Base-by-base conservation (phyloP, 306 rosid genomes). In the Ziziphus jujuba region DNA sequence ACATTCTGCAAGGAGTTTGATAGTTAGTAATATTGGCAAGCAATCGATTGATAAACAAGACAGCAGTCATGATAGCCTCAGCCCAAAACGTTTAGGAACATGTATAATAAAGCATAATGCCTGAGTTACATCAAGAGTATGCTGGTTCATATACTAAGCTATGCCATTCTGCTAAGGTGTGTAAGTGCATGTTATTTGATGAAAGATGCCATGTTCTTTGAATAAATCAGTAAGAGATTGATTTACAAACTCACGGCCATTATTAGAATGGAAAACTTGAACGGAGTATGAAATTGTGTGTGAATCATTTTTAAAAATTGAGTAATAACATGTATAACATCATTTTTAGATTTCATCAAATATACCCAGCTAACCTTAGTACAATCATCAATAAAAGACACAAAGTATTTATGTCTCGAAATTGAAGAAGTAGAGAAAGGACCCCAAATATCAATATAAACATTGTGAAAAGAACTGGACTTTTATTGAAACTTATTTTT, bases 161-260 rank as follows among this genome's bases (percentile, higher is more conserved):
- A 36, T 61, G 65, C 59, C 50, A 9, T n/a, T 61, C 0, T 36
- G 14, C 17, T 38, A 22, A 9, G 51, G 52, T 2, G 24, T 35
- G 49, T 54, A 54, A 28, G 25, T 19, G 13, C 59, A 54, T 11
- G 13, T 54, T 17, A 9, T 54, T 13, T 19, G 25, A 5, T 17
- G 65, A 12, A 36, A 16, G 50, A 61, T 61, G 17, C 49, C 49
- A 61, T 40, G n/a, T 61, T 61, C 16, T 38, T 61, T 36, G 65
- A 61, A 36, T 1, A 61, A 61, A 17, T 38, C 17, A 61, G 13
- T 5, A 2, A 61, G 50, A 40, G 49, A 19, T 4, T 61, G 25
- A 21, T 38, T 61, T 14, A 61, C 31, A 61, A 36, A 36, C 65
- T 61, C 48, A 34, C 14, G 14, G n/a, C 48, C 50, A 60, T 60